Evolutionary conservation across 2,329 filamentous ascomycete species (phyloP), one percentile per base, ranked within the genome.

Genomic region (Colletotrichum sp.): DNA sequence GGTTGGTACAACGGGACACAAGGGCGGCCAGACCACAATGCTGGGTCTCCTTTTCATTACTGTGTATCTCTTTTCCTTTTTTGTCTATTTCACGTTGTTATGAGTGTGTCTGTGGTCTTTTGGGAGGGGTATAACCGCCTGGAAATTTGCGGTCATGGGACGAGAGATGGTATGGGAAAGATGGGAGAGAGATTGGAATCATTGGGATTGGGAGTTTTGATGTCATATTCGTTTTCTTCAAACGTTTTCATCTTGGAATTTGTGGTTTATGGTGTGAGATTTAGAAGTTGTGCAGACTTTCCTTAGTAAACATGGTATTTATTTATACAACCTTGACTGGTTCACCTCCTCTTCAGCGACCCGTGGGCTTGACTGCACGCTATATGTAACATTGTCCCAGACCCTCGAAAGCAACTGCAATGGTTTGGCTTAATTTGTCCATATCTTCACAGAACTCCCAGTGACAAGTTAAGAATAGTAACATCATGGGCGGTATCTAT

Each of bases 21-120:
- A 73, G 73, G 73, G 73, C 63, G 73, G 73, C 49, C 73, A 73
- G 73, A 76, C 73, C 73, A 76, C 73, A 76, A 65, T 61, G 61
- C 70, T 76, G 73, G 34, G 25, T 73, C 59, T 68, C 64, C 73
- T 76, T 76, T 63, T 69, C 34, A 49, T 30, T 62, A 22, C 15
- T 25, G 39, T 76, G 73, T 29, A 30, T 69, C 49, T 68, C 57
- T 63, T 76, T 76, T 55, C 29, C 2, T 25, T 52, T 6, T 68
- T 27, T 59, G 11, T n/a, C 9, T 5, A 5, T 57, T 32, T 63
- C 55, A 63, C 57, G 15, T 62, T 72, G 6, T 57, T 25, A 32
- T 36, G 55, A 27, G 16, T 34, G 12, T 55, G n/a, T 62, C 19
- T 34, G 5, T 63, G 34, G 59, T 27, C 6, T 52, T 4, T 49